Percentiles rank a stretch among this genome's conserved stretches.
phyloP scores from a whole-genome alignment of 306 rosid genomes.

The Cicer chorassanicum region DNA sequence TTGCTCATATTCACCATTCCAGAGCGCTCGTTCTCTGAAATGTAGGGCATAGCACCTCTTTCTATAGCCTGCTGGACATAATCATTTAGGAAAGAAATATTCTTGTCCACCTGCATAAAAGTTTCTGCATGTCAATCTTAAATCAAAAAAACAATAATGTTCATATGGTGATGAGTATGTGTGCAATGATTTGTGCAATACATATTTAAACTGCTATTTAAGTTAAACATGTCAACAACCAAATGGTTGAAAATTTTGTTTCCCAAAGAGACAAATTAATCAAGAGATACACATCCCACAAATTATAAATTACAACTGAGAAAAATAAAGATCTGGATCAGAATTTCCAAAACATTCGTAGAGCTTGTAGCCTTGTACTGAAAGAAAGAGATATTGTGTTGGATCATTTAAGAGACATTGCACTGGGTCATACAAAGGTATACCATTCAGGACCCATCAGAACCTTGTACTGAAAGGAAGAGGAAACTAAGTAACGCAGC shows the following conservation, averaged over 20 bases:
- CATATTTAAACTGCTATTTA: constrained; percentile 14
- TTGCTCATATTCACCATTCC: constrained; percentile 55
- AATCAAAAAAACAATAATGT: constrained; percentile 20
- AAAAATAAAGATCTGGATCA: background rate
- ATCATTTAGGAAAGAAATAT: constrained; percentile 69
- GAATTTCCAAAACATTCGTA: background rate
- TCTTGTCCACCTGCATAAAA: constrained; percentile 71
- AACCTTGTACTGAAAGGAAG: background rate
- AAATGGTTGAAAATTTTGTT: background rate
- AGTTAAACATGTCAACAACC: constrained; percentile 16
- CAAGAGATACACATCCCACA: constrained; percentile 8
- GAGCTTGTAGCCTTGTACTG: no score
- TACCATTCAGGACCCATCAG: background rate
- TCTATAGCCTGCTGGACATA: constrained; percentile 68
- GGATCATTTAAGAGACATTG: background rate
- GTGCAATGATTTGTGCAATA: background rate
- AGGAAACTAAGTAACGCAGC: background rate
- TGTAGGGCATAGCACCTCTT: constrained; percentile 80
- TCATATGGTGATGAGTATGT: background rate
- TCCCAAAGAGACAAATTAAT: background rate
- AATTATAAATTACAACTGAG: constrained; percentile 5
- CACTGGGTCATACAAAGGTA: background rate
- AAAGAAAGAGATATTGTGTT: background rate
- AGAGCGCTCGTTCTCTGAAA: constrained; percentile 65
- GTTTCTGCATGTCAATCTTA: constrained; percentile 34